phyloP scores from a whole-genome alignment of 2,329 filamentous ascomycete genomes.

The Ascochyta viciae-villosae region DNA sequence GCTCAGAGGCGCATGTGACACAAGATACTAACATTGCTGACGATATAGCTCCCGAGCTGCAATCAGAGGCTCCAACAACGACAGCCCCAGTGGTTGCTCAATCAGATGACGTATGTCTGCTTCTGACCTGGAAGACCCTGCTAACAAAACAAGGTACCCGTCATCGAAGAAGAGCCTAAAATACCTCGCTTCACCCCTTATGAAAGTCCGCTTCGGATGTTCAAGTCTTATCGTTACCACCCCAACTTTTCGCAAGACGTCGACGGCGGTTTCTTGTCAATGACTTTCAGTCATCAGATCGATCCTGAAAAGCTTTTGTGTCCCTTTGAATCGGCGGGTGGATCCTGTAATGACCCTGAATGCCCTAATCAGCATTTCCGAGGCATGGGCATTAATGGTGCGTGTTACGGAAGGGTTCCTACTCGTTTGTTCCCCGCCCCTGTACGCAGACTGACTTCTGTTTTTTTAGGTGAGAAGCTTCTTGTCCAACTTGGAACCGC shows the following conservation, averaged over 20 bases:
- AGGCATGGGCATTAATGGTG: constrained; percentile 75
- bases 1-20: constrained; percentile 2
- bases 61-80: constrained; percentile 24
- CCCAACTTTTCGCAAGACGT: constrained; percentile 74
- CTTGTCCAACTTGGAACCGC: constrained; percentile 74
- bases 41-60: constrained; percentile 51
- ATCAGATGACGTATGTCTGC: constrained; percentile 32
- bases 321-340: constrained; percentile 73
- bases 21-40: constrained; percentile 38
- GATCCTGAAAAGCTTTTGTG: constrained; percentile 78
- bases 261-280: constrained; percentile 79
- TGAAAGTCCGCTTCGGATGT: constrained; percentile 79
- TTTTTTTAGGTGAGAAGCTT: constrained; percentile 70
- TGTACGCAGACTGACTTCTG: constrained; percentile 49
- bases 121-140: neutral
- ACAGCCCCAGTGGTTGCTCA: constrained; percentile 9
- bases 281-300: constrained; percentile 94
- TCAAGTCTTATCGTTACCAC: constrained; percentile 91
- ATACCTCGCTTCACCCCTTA: constrained; percentile 67
- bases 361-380: constrained; percentile 85
- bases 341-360: constrained; percentile 74
- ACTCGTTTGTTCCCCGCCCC: constrained; percentile 39
- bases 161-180: constrained; percentile 21
- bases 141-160: constrained; percentile 30
- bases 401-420: constrained; percentile 55